Base-by-base conservation (phyloP, 129 eudicot genomes). In the Centella asiatica region DNA sequence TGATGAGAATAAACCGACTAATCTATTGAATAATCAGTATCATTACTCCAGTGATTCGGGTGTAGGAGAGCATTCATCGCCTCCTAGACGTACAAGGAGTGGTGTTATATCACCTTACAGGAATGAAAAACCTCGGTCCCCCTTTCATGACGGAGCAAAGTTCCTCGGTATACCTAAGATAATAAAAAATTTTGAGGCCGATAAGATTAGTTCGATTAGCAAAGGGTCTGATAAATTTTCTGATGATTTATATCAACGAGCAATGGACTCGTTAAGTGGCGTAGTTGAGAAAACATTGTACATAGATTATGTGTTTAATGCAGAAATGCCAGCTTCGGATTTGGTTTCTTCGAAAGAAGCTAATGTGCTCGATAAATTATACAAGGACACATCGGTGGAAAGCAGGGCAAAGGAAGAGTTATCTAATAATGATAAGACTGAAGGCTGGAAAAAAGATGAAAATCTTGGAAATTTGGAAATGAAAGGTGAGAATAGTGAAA, bases 131-230 rank as follows among this genome's bases (percentile, higher is more conserved):
- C 89, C 97, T 34, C 74, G 75, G 6, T 83, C 93, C 44, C 86
- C 92, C 4, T 86, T 83, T 71, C 85, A 75, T 2, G 84, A 84
- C 12, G 98, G 94, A 42, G 83, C 78, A 17, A 78, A 81, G 3
- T 84, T 83, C 76, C 88, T 84, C 45, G 85, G 90, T 29, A 74
- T 84, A 61, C 86, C 95, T 17, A 90, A 86, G 70, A 74, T 63
- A n/a, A 69, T 71, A 49, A 80, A 78, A 18, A 55, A 68, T 69
- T 56, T 44, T 23, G 72, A 81, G 50, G 77, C 77, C 23, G 67
- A 72, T 28, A 76, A 74, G 34, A 40, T 74, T 54, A 69, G 70
- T 42, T 70, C 72, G 27, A 48, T 60, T 73, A 45, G 69, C 33
- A 75, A 74, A 61, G 73, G 44, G 54, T 75, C 76, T 28, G 62